phyloP scores from a whole-genome alignment of 2,329 filamentous ascomycete species.

The Fusarium mangiferae region DNA sequence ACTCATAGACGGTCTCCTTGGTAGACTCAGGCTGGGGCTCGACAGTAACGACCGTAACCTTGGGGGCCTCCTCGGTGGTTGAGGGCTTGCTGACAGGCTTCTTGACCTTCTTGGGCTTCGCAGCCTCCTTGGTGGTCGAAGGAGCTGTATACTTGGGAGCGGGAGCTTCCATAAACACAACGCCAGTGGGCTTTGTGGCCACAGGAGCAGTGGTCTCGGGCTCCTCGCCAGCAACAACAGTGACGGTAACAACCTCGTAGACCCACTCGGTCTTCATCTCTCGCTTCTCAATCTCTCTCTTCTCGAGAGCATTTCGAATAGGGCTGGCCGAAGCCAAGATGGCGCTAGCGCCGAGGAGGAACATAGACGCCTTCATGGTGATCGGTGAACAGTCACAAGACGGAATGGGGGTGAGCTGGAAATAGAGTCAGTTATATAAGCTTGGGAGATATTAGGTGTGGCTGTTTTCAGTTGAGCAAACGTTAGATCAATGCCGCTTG shows the following conservation, averaged over 20 bases:
- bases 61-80: conserved; percentile 19
- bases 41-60: conserved; percentile 22
- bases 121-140: conserved; percentile 16
- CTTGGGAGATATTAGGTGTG: conserved; percentile 23
- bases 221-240: conserved; percentile 53
- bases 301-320: conserved; percentile 47
- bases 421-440: conserved; percentile 39
- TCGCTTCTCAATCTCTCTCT: conserved; percentile 54
- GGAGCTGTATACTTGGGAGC: background rate
- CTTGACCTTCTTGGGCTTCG: conserved; percentile 12
- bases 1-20: conserved; percentile 2
- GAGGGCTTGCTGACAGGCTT: conserved; percentile 25
- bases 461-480: conserved; percentile 24
- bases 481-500: conserved; percentile 30
- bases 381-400: conserved; percentile 24
- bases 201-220: conserved; percentile 22
- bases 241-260: conserved; percentile 56
- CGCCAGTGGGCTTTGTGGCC: conserved; percentile 21
- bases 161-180: conserved; percentile 42
- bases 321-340: conserved; percentile 58
- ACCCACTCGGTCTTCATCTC: conserved; percentile 54
- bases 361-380: conserved; percentile 63
- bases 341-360: conserved; percentile 58
- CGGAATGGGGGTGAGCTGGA: conserved; percentile 27
- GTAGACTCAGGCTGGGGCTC: conserved; percentile 10